These are phyloP conservation scores for Phaeosphaeria sp. DNA, from an alignment of 2,329 filamentous ascomycete species.

Conservation along the genomic window DNA sequence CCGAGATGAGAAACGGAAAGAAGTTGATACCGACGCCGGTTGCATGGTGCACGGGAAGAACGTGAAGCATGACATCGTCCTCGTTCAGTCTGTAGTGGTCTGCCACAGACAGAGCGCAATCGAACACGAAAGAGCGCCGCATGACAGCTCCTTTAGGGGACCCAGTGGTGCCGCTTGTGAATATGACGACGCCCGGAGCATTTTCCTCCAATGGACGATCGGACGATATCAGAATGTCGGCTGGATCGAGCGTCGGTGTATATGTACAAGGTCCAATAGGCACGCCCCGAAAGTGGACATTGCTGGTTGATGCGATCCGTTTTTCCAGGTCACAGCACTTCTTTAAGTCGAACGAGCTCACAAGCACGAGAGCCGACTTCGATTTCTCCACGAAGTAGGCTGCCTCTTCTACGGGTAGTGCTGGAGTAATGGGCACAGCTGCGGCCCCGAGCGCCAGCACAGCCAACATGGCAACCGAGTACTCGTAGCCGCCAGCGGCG, in stretches of 20 bases:
- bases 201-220: conserved; percentile 51
- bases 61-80: conserved; percentile 43
- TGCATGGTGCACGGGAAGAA: conserved; percentile 46
- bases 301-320: conserved; percentile 31
- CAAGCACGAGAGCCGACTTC: conserved; percentile 47
- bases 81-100: conserved; percentile 43
- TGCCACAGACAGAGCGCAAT: conserved; percentile 39
- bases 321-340: conserved; percentile 37
- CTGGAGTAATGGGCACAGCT: conserved; percentile 54
- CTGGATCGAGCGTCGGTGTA: conserved; percentile 33
- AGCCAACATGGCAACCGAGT: conserved; percentile 56
- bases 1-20: conserved; percentile 43
- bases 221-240: conserved; percentile 51
- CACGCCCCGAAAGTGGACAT: conserved; percentile 45
- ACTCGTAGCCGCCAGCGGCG: conserved; percentile 57
- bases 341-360: conserved; percentile 43
- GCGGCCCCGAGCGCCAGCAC: conserved; percentile 57
- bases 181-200: conserved; percentile 53
- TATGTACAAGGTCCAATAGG: conserved; percentile 47
- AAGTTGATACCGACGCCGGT: conserved; percentile 47
- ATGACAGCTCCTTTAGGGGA: conserved; percentile 56
- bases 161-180: conserved; percentile 57
- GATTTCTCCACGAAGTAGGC: conserved; percentile 55
- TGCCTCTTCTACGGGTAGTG: conserved; percentile 53
- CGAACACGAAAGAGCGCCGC: conserved; percentile 51